phyloP scores from a whole-genome alignment of 139 green algal genomes.

The Picochlorum sp. region DNA sequence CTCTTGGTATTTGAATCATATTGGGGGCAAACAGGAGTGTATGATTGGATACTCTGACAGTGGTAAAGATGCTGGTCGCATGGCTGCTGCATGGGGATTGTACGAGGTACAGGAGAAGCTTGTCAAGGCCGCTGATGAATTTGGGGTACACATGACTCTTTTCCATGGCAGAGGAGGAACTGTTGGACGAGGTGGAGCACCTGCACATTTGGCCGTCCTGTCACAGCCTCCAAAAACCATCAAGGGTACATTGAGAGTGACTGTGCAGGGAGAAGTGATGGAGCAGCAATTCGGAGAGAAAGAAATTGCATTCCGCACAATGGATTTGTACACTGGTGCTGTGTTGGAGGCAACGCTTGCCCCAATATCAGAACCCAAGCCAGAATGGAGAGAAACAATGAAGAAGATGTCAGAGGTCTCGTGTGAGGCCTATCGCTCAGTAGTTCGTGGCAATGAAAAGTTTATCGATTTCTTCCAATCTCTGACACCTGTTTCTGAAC shows the following conservation, averaged over 20 bases:
- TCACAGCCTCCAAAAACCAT: constrained; percentile 84
- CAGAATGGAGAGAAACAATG: constrained; percentile 69
- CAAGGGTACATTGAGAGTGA: constrained; percentile 81
- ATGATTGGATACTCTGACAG: constrained; percentile 98
- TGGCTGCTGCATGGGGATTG: constrained; percentile 87
- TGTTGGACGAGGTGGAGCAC: constrained; percentile 89
- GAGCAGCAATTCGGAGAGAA: constrained; percentile 75
- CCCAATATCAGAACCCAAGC: constrained; percentile 30
- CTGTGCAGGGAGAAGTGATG: constrained; percentile 79
- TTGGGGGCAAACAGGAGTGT: constrained; percentile 50
- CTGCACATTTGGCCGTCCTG: constrained; percentile 88
- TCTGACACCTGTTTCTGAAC: constrained; percentile 85
- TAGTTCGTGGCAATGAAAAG: constrained; percentile 41
- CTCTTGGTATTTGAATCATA: constrained; percentile 55
- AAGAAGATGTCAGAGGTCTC: constrained; percentile 53
- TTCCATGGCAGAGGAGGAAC: constrained; percentile 95
- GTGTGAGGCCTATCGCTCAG: constrained; percentile 55
- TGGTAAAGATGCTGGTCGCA: constrained; percentile 91
- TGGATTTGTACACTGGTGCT: constrained; percentile 81
- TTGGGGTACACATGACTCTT: constrained; percentile 76
- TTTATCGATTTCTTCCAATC: constrained; percentile 90
- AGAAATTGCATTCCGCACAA: constrained; percentile 53
- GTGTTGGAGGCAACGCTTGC: constrained; percentile 72
- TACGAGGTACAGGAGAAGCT: constrained; percentile 61
- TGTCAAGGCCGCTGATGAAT: constrained; percentile 26